Conservation (phyloP, 2,329 filamentous ascomycete species). For the Stagonosporopsis vannaccii region DNA sequence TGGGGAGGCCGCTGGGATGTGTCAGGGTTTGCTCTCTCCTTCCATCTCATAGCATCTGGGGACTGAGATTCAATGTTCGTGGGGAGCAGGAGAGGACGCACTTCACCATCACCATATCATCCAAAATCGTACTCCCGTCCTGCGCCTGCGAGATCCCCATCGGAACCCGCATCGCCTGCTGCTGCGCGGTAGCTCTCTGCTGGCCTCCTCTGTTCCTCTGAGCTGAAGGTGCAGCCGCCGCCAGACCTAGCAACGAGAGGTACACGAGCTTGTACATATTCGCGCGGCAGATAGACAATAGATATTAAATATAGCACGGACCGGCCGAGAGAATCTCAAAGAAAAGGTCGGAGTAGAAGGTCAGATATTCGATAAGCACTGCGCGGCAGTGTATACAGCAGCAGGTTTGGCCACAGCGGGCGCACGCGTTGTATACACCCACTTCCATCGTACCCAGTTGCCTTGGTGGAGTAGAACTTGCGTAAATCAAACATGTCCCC, state of each 20-base stretch:
- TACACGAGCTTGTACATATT: conserved; percentile 30
- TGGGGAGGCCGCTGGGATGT: conserved; percentile 56
- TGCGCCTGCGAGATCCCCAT: conserved; percentile 53
- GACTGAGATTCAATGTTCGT: not conserved
- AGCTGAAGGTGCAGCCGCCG: conserved; percentile 28
- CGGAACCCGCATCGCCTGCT: conserved; percentile 45
- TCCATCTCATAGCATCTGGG: no score
- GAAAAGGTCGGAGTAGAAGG: not conserved
- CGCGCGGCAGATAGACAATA: not conserved
- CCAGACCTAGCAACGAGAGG: conserved; percentile 30
- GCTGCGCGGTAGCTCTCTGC: conserved; percentile 38
- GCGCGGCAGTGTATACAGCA: conserved; percentile 4
- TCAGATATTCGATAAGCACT: not conserved
- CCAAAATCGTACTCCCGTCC: conserved; percentile 64
- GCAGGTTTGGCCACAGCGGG: no score
- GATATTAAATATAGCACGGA: conserved; percentile 24
- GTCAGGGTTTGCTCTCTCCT: not conserved
- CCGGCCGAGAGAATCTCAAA: conserved; percentile 31
- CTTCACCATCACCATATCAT: conserved; percentile 60
- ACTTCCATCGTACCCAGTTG: conserved; percentile 1
- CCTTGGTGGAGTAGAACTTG: conserved; percentile 1
- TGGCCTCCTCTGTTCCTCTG: conserved; percentile 31
- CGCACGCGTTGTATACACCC: not conserved
- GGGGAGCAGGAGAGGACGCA: not conserved
- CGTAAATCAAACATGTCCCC: conserved; percentile 15